Evolutionary conservation across 257 asterid species (phyloP), one percentile per base, ranked within the genome.

Genomic region (Thymus quinquecostatus): DNA sequence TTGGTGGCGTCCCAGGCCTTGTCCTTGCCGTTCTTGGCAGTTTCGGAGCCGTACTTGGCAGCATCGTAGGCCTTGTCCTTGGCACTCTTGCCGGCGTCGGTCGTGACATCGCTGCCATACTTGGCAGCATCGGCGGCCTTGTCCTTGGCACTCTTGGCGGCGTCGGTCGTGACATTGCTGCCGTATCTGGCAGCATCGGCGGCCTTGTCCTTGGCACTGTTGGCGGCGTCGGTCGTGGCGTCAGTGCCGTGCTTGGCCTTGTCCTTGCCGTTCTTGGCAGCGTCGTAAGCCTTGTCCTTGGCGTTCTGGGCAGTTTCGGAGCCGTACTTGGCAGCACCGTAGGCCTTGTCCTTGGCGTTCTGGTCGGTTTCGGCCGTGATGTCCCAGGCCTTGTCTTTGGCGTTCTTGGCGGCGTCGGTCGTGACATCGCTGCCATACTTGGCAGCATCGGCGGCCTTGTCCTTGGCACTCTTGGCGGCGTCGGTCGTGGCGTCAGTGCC

Each of bases 401-500:
- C 5, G 8, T 50, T 50, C 56, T 50, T 50, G 56, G 56, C 56
- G 0, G 56, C 29, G 56, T 83, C 83, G 3, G 58, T 72, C 21
- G 85, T 66, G 13, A 11, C 4, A 10, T 79, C 49, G 60, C 75
- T 79, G 51, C 71, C 56, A 2, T 66, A 59, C 66, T 47, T 47
- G 4, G 79, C 77, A 2, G 10, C 2, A 2, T 7, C 50, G 50
- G 50, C 13, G 3, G 50, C 50, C 50, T 9, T 6, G 12, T 44
- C 50, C 2, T 44, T 44, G 50, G 50, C 50, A 8, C 10, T 6
- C 50, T 4, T 44, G 12, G 50, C 50, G 1, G 50, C 2, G 50
- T 44, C 50, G 10, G 50, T 12, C 21, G 85, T 63, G n/a, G 81
- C 45, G 61, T 79, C 81, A 47, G 78, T 73, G 21, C 72, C 58